These are phyloP conservation scores for Helicostylum pulchrum DNA, from an alignment of 192 early-diverging fungal genomes.

Conservation along the genomic window DNA sequence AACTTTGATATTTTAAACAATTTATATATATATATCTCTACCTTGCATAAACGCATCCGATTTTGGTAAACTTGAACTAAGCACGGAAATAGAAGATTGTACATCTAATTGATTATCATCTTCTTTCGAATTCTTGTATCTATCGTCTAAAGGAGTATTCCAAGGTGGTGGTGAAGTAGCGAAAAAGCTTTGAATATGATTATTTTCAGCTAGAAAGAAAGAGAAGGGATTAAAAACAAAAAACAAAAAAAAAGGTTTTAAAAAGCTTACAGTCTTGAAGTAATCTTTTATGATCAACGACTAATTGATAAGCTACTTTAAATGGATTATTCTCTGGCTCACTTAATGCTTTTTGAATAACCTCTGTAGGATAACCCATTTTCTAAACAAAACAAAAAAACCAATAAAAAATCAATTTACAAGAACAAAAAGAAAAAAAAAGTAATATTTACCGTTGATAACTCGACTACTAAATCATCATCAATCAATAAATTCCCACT, in stretches of 20 bases:
- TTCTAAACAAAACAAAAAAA: no score
- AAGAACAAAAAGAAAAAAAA: neutral
- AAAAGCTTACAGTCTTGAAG: constrained; percentile 47
- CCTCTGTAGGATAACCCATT: constrained; percentile 66
- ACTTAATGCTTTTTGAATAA: constrained; percentile 72
- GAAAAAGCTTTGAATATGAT: constrained; percentile 59
- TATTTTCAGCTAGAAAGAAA: constrained; percentile 45
- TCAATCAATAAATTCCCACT: constrained; percentile 67
- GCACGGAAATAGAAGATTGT: constrained; percentile 49
- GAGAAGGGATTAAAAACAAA: no score
- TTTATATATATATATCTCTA: constrained; percentile 2
- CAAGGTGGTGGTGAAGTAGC: constrained; percentile 71
- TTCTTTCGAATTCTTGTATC: neutral
- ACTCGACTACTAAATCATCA: constrained; percentile 75
- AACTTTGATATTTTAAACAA: constrained; percentile 1
- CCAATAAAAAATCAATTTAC: neutral
- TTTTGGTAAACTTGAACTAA: constrained; percentile 60
- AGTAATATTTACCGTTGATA: constrained; percentile 56
- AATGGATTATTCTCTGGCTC: constrained; percentile 89
- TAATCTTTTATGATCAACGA: constrained; percentile 81
- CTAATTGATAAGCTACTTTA: constrained; percentile 95
- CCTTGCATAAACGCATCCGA: constrained; percentile 24
- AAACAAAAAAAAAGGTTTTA: no score
- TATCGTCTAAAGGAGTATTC: constrained; percentile 48
- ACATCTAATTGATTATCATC: constrained; percentile 13